A percentile compares a stretch with the other conserved stretches of the same genome.
Conservation (phyloP, 495 filamentous ascomycete species). For the Platismatia glauca region DNA sequence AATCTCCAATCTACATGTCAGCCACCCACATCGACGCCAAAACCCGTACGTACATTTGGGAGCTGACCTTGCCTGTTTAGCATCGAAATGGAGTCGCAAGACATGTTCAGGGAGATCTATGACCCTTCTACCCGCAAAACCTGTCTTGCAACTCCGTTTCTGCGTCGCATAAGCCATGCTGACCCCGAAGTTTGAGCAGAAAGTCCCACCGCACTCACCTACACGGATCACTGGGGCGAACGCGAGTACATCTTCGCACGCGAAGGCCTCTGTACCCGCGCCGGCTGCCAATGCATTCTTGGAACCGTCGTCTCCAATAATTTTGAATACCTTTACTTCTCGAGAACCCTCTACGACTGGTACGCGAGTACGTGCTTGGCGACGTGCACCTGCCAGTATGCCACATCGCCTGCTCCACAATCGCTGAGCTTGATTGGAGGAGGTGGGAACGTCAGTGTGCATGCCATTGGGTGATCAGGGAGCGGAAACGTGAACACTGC, state of each 20-base stretch:
- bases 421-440: neutral
- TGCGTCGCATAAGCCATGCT: too few species aligned
- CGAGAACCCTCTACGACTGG: neutral
- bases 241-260: neutral
- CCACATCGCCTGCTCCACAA: neutral
- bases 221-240: neutral
- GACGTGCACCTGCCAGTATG: neutral
- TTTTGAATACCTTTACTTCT: neutral
- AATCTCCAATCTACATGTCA: constrained; percentile 4
- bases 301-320: neutral
- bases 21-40: neutral
- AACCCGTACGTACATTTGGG: too few species aligned
- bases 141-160: too few species aligned
- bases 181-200: too few species aligned
- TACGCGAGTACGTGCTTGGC: neutral
- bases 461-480: neutral
- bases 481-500: neutral
- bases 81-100: too few species aligned
- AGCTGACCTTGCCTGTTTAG: too few species aligned
- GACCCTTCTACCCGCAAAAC: too few species aligned
- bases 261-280: constrained; percentile 4
- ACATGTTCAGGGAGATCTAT: too few species aligned
- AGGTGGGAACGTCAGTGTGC: neutral
- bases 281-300: neutral
- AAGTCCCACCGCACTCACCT: neutral